phyloP scores from a whole-genome alignment of 805 yeast genomes.

The Pichia nanzhaoensis region DNA sequence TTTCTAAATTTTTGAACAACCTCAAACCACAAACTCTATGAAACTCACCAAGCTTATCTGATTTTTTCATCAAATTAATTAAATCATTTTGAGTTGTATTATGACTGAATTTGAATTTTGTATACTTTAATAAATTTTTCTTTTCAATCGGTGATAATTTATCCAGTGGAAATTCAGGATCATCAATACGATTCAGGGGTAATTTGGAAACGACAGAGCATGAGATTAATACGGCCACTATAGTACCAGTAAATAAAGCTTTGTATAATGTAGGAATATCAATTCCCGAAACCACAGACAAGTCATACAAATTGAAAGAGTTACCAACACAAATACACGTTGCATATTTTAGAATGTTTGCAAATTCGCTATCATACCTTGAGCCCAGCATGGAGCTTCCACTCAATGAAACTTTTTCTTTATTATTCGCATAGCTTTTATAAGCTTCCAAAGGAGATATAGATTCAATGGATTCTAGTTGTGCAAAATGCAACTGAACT shows the following conservation, averaged over 20 bases:
- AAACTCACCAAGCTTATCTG: slow-evolving; percentile 25
- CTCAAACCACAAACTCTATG: slow-evolving; percentile 40
- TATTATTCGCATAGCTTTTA: not conserved
- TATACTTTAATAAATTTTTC: slow-evolving; percentile 31
- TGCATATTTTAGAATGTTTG: slow-evolving; percentile 32
- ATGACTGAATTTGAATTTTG: slow-evolving; percentile 37
- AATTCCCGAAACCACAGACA: slow-evolving; percentile 32
- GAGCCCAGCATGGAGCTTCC: slow-evolving; percentile 5
- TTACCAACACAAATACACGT: slow-evolving; percentile 36
- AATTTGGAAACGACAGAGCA: slow-evolving; percentile 39
- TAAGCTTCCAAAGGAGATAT: not conserved
- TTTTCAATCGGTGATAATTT: slow-evolving; percentile 26
- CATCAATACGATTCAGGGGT: slow-evolving; percentile 37
- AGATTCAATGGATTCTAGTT: not conserved
- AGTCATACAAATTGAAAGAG: slow-evolving; percentile 33
- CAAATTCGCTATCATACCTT: slow-evolving; percentile 10
- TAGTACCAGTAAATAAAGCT: slow-evolving; percentile 31
- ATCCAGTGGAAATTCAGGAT: slow-evolving; percentile 6
- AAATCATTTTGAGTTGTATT: slow-evolving; percentile 33
- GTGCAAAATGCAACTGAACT: slow-evolving; percentile 25
- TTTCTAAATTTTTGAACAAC: slow-evolving; percentile 22
- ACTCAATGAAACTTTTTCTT: not conserved
- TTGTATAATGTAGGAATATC: slow-evolving; percentile 30
- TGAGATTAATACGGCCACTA: slow-evolving; percentile 32
- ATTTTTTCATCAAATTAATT: slow-evolving; percentile 22